These are phyloP conservation scores for Penicillium daleae DNA, from an alignment of 495 filamentous ascomycete species.

Conservation along the genomic window DNA sequence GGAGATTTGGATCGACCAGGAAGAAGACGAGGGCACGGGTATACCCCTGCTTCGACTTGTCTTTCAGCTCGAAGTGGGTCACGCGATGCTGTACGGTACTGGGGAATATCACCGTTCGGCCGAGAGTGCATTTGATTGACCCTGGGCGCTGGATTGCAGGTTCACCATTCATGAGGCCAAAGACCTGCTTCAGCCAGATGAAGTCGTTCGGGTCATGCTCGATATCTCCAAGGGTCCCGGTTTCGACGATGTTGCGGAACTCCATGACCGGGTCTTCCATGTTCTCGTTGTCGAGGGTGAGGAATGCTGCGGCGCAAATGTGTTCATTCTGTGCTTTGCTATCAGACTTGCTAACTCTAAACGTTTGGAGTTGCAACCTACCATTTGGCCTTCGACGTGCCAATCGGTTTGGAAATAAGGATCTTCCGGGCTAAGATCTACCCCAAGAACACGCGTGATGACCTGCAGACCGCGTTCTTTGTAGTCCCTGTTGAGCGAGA, in stretches of 20 bases:
- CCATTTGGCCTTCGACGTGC: constrained; percentile 46
- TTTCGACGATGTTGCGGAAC: constrained; percentile 39
- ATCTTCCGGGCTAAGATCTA: constrained; percentile 40
- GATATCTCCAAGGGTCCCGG: constrained; percentile 32
- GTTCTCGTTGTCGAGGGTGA: constrained; percentile 32
- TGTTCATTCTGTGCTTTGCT: constrained; percentile 41
- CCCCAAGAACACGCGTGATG: constrained; percentile 39
- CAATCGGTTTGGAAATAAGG: constrained; percentile 40
- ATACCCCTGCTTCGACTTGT: constrained; percentile 53
- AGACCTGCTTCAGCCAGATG: constrained; percentile 39
- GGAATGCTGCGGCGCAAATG: constrained; percentile 39
- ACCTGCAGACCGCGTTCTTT: constrained; percentile 44
- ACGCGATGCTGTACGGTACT: constrained; percentile 54
- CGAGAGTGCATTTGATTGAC: constrained; percentile 21
- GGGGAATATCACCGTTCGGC: constrained; percentile 37
- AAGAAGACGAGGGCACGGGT: constrained; percentile 52
- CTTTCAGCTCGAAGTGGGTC: constrained; percentile 46
- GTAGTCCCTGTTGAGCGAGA: constrained; percentile 44
- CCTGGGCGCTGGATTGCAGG: constrained; percentile 39
- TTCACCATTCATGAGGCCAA: constrained; percentile 36
- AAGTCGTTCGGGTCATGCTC: constrained; percentile 32
- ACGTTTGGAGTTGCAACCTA: constrained; percentile 11
- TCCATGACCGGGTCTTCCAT: constrained; percentile 23
- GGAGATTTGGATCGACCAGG: constrained; percentile 58
- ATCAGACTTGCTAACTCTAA: not conserved